Percentiles rank a stretch among this genome's conserved stretches.
Conservation (phyloP, 2,329 filamentous ascomycete genomes). For the Alternaria metachromatica region DNA sequence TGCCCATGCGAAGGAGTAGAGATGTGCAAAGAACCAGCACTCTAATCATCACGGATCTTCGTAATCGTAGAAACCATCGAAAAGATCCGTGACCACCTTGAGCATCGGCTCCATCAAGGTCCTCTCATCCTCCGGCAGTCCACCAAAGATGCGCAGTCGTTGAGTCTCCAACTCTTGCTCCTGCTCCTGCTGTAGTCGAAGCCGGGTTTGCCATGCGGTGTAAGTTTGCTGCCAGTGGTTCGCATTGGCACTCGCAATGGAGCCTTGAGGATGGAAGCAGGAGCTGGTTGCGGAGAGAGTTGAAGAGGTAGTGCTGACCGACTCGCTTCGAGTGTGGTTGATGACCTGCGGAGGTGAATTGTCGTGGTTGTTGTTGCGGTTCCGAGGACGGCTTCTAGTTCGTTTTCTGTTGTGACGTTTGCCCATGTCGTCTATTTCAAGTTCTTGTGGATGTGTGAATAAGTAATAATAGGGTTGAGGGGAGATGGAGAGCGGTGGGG, state of each 20-base stretch:
- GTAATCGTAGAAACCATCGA: slow-evolving; percentile 54
- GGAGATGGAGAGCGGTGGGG: slow-evolving; percentile 16
- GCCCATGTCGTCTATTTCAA: slow-evolving; percentile 41
- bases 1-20: slow-evolving; percentile 9
- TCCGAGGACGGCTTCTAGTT: slow-evolving; percentile 51
- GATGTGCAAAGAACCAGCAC: slow-evolving; percentile 4
- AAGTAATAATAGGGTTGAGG: background rate
- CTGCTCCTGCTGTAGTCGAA: slow-evolving; percentile 37
- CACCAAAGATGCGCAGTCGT: slow-evolving; percentile 53
- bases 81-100: slow-evolving; percentile 55
- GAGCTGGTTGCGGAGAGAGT: slow-evolving; percentile 28
- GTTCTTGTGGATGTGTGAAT: background rate
- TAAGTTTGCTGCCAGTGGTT: slow-evolving; percentile 49
- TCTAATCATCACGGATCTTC: slow-evolving; percentile 47
- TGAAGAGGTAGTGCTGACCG: slow-evolving; percentile 37
- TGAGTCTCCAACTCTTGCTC: slow-evolving; percentile 42
- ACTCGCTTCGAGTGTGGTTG: slow-evolving; percentile 40
- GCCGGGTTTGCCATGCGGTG: slow-evolving; percentile 46
- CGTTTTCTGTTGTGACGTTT: slow-evolving; percentile 55
- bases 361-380: slow-evolving; percentile 42
- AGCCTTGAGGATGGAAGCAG: slow-evolving; percentile 26
- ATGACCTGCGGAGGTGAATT: slow-evolving; percentile 18
- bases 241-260: slow-evolving; percentile 24
- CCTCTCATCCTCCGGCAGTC: slow-evolving; percentile 51
- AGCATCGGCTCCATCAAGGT: slow-evolving; percentile 54